phyloP scores from a whole-genome alignment of 2,329 filamentous ascomycete species.

The Penicillium sp. region DNA sequence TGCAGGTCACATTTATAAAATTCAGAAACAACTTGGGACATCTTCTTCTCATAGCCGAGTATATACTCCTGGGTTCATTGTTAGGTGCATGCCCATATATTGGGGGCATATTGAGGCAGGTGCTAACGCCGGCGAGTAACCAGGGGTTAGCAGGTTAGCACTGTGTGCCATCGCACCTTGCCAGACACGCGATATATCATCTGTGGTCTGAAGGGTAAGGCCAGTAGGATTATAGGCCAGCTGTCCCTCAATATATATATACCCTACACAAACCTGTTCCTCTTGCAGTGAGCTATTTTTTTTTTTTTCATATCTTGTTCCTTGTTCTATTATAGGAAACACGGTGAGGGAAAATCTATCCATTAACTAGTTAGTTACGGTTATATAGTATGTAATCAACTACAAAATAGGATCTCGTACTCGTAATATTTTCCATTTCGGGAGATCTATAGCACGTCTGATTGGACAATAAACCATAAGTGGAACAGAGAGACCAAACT shows the following conservation, averaged over 20 bases:
- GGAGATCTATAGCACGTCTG: not conserved
- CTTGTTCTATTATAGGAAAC: not conserved
- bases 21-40: not conserved
- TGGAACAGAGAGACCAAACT: not conserved
- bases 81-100: not conserved
- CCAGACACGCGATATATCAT: no score
- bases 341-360: not conserved
- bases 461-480: not conserved
- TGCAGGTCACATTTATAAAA: not conserved
- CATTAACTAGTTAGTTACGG: no score
- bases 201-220: no score
- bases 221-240: no score
- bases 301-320: conserved; percentile 4
- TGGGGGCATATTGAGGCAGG: no score
- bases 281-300: not conserved
- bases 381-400: not conserved
- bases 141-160: no score
- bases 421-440: not conserved
- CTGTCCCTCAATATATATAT: no score
- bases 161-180: no score
- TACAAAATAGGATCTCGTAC: not conserved
- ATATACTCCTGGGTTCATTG: not conserved
- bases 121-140: no score
- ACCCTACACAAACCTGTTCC: no score
- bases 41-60: not conserved